Evolutionary conservation across 1,139 yeast species (phyloP).

Genomic region (Geotrichum macrosporum): DNA sequence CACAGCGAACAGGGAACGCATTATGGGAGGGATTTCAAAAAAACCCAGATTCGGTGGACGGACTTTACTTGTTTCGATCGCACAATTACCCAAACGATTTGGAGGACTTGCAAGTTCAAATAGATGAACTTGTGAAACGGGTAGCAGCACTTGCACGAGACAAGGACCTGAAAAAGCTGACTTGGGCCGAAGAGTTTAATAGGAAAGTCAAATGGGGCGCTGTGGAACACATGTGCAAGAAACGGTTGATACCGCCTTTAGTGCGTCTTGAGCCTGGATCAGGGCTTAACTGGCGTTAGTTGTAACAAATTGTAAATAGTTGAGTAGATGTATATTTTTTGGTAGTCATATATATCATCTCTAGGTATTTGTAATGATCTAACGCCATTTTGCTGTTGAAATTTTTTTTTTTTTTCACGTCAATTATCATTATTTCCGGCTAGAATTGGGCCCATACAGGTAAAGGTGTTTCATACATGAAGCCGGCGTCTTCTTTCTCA

Average conservation of each 20-base stretch:
- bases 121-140: slow-evolving; percentile 32
- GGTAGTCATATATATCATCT: no score
- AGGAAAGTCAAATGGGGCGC: slow-evolving; percentile 28
- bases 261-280: not conserved
- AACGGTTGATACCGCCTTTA: slow-evolving; percentile 7
- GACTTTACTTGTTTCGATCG: slow-evolving; percentile 45
- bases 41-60: slow-evolving; percentile 40
- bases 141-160: slow-evolving; percentile 33
- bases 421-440: no score
- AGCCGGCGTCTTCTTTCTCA: not conserved
- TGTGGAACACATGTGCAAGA: slow-evolving; percentile 6
- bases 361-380: no score
- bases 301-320: not conserved
- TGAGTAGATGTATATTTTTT: not conserved
- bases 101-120: slow-evolving; percentile 32
- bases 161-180: slow-evolving; percentile 26
- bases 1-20: slow-evolving; percentile 41
- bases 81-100: slow-evolving; percentile 27
- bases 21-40: slow-evolving; percentile 35
- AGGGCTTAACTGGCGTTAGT: slow-evolving; percentile 1
- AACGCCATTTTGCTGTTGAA: no score
- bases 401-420: no score
- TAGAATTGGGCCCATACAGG: slow-evolving; percentile 15
- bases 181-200: slow-evolving; percentile 36
- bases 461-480: slow-evolving; percentile 8